Evolutionary conservation across 1,139 yeast genomes (phyloP).

Genomic region (Diutina rugosa): DNA sequence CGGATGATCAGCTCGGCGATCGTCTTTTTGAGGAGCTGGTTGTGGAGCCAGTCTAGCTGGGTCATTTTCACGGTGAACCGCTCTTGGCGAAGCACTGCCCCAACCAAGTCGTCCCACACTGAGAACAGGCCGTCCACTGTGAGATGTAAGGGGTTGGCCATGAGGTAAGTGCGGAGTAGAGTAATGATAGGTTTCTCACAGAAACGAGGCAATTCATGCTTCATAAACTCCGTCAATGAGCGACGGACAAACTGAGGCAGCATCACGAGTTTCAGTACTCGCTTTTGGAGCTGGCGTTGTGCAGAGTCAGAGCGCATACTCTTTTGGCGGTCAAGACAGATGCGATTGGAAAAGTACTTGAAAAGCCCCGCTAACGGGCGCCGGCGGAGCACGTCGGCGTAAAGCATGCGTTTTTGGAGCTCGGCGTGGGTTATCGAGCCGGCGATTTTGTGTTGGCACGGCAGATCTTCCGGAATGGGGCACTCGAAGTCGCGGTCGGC

Average conservation of each 20-base stretch:
- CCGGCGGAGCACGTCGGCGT: conserved; percentile 9
- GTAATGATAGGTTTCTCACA: not conserved
- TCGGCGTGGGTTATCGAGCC: conserved; percentile 9
- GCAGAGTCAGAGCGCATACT: not conserved
- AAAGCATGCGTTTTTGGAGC: conserved; percentile 12
- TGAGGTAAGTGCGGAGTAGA: conserved; percentile 8
- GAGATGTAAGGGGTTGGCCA: conserved; percentile 11
- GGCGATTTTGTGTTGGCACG: conserved; percentile 4
- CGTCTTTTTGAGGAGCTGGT: conserved; percentile 11
- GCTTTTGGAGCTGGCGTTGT: not conserved
- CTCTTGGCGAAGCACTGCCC: conserved; percentile 20
- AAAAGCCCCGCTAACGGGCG: conserved; percentile 8
- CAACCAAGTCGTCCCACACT: conserved; percentile 18
- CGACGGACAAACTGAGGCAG: not conserved
- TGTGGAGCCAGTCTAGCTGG: conserved; percentile 16
- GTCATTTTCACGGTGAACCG: conserved; percentile 19
- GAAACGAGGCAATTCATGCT: conserved; percentile 1
- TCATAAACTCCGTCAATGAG: not conserved
- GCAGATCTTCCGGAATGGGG: not conserved
- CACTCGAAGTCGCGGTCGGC: conserved; percentile 10
- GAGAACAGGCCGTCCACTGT: conserved; percentile 9
- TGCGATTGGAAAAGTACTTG: conserved; percentile 5
- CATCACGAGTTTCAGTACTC: not conserved
- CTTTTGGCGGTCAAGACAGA: not conserved
- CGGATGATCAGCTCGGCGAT: conserved; percentile 12